Evolutionary conservation across 2,329 filamentous ascomycete genomes (phyloP).

Genomic region (Fusarium domesticum): DNA sequence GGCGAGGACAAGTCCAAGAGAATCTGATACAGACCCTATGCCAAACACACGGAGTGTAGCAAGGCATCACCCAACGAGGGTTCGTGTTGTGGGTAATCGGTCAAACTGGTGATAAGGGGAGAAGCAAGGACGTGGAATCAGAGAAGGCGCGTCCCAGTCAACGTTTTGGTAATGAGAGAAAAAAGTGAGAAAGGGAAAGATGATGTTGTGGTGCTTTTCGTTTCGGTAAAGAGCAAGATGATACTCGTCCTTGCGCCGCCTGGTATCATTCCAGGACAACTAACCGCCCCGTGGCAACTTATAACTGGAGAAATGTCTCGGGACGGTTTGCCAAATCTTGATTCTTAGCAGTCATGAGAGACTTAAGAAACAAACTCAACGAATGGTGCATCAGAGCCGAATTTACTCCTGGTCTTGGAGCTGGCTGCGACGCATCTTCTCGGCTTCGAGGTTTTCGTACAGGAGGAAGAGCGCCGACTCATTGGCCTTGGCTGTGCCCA

Average conservation of each 20-base stretch:
- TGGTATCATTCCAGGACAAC: constrained; percentile 46
- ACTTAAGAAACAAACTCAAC: constrained; percentile 32
- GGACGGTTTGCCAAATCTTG: constrained; percentile 51
- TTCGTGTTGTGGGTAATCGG: not conserved
- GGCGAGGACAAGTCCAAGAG: constrained; percentile 15
- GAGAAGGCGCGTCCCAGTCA: constrained; percentile 9
- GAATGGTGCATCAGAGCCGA: constrained; percentile 4
- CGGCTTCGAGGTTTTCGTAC: constrained; percentile 97
- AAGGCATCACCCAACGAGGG: not conserved
- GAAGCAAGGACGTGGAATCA: constrained; percentile 8
- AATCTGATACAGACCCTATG: constrained; percentile 23
- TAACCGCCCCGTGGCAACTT: constrained; percentile 61
- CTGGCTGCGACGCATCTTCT: constrained; percentile 97
- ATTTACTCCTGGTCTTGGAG: constrained; percentile 54
- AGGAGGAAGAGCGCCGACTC: constrained; percentile 94
- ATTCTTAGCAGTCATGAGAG: constrained; percentile 30
- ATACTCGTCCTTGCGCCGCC: constrained; percentile 43
- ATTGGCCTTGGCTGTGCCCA: constrained; percentile 89
- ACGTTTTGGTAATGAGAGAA: constrained; percentile 23
- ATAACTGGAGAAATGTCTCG: constrained; percentile 53
- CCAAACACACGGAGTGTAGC: constrained; percentile 9
- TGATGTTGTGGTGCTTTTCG: constrained; percentile 23
- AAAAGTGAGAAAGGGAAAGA: constrained; percentile 27
- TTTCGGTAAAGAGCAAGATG: constrained; percentile 17
- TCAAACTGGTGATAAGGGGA: constrained; percentile 6